Conservation (phyloP, 371 early-diverging fungal genomes). For the Quaeritorhiza haematococci region DNA sequence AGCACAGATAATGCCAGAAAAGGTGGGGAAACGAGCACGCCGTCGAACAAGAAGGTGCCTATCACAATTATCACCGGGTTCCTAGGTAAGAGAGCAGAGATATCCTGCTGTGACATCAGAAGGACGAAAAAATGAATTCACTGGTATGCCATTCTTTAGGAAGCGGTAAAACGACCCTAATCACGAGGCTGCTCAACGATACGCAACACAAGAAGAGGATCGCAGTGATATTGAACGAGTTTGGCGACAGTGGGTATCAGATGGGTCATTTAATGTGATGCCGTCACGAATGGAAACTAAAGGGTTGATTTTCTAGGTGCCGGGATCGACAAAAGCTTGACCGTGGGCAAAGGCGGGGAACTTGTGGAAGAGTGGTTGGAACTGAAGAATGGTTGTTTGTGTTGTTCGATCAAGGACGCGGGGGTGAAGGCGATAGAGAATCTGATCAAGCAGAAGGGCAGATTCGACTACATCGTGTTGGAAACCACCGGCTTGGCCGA, state of each 20-base stretch:
- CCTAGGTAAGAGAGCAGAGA: constrained; percentile 17
- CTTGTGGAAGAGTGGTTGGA: constrained; percentile 95
- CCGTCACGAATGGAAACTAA: background rate
- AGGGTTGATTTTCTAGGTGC: constrained; percentile 47
- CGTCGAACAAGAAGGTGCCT: constrained; percentile 17
- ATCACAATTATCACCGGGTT: constrained; percentile 41
- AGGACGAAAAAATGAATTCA: background rate
- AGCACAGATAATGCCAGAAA: background rate
- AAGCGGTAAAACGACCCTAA: constrained; percentile 90
- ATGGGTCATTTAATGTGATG: background rate
- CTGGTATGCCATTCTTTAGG: constrained; percentile 37
- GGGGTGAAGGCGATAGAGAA: constrained; percentile 93
- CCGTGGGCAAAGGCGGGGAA: constrained; percentile 72
- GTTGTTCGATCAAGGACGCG: constrained; percentile 94
- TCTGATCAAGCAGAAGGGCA: constrained; percentile 81
- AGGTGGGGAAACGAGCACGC: background rate
- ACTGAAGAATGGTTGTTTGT: constrained; percentile 91
- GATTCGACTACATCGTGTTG: constrained; percentile 90
- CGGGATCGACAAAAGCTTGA: constrained; percentile 90
- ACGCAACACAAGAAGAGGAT: constrained; percentile 83
- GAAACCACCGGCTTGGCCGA: constrained; percentile 91
- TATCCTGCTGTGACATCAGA: background rate
- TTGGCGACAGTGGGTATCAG: constrained; percentile 40
- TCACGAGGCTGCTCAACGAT: constrained; percentile 84
- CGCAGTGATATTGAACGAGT: constrained; percentile 83